Base-by-base conservation (phyloP, 768 basidiomycete species). In the Rickenella mellea region DNA sequence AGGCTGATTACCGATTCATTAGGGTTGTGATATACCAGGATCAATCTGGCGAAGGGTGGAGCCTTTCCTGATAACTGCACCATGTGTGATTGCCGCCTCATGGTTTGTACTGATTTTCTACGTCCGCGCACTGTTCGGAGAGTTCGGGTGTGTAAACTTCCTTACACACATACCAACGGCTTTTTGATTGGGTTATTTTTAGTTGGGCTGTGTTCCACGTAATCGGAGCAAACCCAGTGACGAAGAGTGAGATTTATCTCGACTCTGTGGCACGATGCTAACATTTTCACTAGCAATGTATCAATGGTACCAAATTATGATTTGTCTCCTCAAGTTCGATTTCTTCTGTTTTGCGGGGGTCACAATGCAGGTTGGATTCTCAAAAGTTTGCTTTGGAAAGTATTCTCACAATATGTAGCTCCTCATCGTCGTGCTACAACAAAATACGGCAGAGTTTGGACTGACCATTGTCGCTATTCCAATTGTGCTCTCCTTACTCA, bases 151-250 rank as follows among this genome's bases (percentile, higher is more conserved):
- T 41, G 79, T 52, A 2, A 24, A 7, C 8, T 25, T 29, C 27
- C 27, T 27, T 27, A 12, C 20, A 39, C 19, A 12, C 21, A 40
- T 25, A 20, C 12, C 30, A 42, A 14, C n/a, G 14, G 29, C 40
- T 48, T 29, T 50, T 45, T 38, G 33, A n/a, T 31, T 6, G 43
- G 7, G 39, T 40, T 21, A 26, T 14, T 14, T 27, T 11, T 48
- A 89, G 87, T 32, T 91, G 88, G 89, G 86, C 84, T 29, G 84
- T 91, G 54, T 91, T 91, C 67, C 88, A 89, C 54, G 78, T 85
- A 27, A 86, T 90, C 17, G 87, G 86, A 25, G 88, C 88, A 27
- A 85, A 88, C 51, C 83, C 83, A 8, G 81, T 70, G 51, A 79
- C 85, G 75, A 90, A 89, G 63, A 73, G 88, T 87, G 48, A 44